A percentile compares a stretch with the other conserved stretches of the same genome.
phyloP scores from a whole-genome alignment of 2,329 filamentous ascomycete species.

The Torrubiellomyces zombiae region DNA sequence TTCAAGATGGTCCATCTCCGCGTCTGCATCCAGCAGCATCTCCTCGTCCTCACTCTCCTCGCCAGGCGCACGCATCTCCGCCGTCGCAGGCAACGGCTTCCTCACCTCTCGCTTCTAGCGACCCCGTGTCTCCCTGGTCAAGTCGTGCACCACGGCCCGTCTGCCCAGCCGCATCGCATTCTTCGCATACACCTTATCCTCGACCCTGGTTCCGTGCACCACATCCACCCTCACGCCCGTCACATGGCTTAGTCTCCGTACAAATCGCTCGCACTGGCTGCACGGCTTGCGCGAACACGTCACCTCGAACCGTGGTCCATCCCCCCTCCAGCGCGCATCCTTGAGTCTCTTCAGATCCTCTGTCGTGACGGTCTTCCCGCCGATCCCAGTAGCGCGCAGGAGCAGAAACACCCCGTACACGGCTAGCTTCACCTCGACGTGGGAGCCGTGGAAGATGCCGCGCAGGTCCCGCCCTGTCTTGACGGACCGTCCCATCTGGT shows the following conservation, averaged over 20 bases:
- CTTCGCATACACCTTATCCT: constrained; percentile 11
- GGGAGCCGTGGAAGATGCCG: constrained; percentile 16
- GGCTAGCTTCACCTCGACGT: constrained; percentile 24
- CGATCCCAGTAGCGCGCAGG: constrained; percentile 11
- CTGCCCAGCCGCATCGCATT: not conserved
- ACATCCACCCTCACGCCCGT: constrained; percentile 14
- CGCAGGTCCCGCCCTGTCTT: constrained; percentile 1
- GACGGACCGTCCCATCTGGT: constrained; percentile 4
- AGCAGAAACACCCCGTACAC: constrained; percentile 14
- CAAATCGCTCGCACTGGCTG: constrained; percentile 10
- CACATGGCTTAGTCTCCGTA: constrained; percentile 8
- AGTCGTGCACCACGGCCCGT: too few relatives aligned
- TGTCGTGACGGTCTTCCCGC: constrained; percentile 7
- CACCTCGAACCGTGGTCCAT: constrained; percentile 15
- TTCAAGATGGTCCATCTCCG: too few relatives aligned
- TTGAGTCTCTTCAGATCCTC: constrained; percentile 10
- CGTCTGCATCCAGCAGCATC: too few relatives aligned
- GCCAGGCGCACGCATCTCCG: too few relatives aligned
- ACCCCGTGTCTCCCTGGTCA: too few relatives aligned
- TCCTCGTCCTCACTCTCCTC: too few relatives aligned
- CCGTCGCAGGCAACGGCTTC: too few relatives aligned
- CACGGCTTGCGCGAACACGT: constrained; percentile 20
- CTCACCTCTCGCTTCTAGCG: too few relatives aligned
- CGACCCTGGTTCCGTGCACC: constrained; percentile 12
- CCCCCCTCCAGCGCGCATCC: too few relatives aligned